Percentiles rank a stretch among this genome's conserved stretches.
Conservation (phyloP, 148 eudicot genomes). For the Salicornia ramosissima region DNA sequence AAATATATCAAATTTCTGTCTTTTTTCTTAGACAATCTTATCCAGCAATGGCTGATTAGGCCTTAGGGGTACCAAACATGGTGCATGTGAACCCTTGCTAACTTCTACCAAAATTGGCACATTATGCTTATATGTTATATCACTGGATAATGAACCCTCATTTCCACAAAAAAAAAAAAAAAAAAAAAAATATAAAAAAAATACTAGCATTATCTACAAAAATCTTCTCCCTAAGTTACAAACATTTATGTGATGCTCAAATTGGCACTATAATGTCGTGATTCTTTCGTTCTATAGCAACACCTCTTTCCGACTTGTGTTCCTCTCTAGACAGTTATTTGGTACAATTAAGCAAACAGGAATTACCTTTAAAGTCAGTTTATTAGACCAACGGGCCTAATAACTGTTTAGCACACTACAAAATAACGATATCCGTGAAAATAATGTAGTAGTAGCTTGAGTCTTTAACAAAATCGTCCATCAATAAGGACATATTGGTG, state of each 20-base stretch:
- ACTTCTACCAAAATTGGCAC: constrained; percentile 8
- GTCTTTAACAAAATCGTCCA: not conserved
- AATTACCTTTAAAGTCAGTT: too few species aligned
- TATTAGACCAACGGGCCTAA: too few species aligned
- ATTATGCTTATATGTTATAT: not conserved
- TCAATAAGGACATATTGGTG: not conserved
- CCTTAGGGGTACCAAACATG: not conserved
- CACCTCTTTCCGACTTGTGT: not conserved
- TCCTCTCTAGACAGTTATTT: too few species aligned
- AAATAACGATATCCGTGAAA: not conserved
- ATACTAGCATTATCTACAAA: not conserved
- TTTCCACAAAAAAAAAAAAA: not conserved
- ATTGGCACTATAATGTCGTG: not conserved
- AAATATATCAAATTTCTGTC: not conserved
- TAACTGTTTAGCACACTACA: too few species aligned
- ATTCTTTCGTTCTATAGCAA: not conserved
- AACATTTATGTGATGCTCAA: not conserved
- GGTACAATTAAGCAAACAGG: too few species aligned
- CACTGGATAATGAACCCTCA: not conserved
- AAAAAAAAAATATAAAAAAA: too few species aligned
- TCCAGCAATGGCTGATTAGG: not conserved
- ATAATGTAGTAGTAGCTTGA: not conserved
- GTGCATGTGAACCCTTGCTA: constrained; percentile 20
- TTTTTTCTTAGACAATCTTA: not conserved
- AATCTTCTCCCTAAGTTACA: not conserved